A percentile compares a stretch with the other conserved stretches of the same genome.
Evolutionary conservation across 2,329 filamentous ascomycete species (phyloP).

Genomic region (Rachicladosporium sp.): DNA sequence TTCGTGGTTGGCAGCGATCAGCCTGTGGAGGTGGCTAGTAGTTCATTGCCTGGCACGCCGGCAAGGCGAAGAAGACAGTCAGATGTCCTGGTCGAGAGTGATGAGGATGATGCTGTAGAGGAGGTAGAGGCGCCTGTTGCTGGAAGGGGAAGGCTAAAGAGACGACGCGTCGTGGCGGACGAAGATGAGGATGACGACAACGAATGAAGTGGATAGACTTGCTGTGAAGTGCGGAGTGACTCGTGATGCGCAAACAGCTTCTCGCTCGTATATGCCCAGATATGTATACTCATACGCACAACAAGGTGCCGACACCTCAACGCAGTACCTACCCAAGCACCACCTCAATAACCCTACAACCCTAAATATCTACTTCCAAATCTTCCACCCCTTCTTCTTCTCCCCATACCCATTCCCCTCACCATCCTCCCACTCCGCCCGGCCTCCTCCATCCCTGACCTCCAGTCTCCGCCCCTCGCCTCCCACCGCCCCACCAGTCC

Average conservation of each 20-base stretch:
- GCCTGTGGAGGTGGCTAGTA: conserved; percentile 20
- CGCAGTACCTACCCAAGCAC: no score
- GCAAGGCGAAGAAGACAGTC: background rate
- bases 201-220: no score
- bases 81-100: background rate
- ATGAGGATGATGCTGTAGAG: background rate
- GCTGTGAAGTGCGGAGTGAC: no score
- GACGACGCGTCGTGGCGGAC: conserved; percentile 3
- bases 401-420: conserved; percentile 4
- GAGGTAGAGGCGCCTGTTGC: background rate
- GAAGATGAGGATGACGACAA: conserved; percentile 3
- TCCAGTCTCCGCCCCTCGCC: no score
- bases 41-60: conserved; percentile 12
- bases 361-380: no score
- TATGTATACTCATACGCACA: no score
- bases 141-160: conserved; percentile 1
- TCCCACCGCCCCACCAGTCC: background rate
- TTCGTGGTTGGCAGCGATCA: conserved; percentile 36
- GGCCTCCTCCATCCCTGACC: no score
- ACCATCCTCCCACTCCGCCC: conserved; percentile 9
- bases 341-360: no score
- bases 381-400: conserved; percentile 17
- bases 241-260: no score
- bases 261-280: no score
- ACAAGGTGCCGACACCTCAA: no score